Conservation (phyloP, 768 basidiomycete genomes). For the Rhodosporidiobolus sp. region DNA sequence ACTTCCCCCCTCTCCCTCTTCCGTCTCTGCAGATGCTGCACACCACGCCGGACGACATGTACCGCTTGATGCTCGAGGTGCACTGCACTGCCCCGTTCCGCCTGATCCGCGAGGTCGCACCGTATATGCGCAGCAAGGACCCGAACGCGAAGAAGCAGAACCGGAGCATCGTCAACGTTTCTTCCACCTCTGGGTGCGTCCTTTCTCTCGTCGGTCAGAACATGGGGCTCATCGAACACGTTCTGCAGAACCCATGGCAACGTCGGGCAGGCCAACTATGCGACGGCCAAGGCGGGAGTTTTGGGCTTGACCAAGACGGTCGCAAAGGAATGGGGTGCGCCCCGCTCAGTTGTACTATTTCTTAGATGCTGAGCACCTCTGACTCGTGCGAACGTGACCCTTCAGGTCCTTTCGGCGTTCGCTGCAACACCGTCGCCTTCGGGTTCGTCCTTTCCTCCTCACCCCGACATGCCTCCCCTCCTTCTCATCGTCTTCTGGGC, state of each 20-base stretch:
- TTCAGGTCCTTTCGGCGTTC: slow-evolving; percentile 66
- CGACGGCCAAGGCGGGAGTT: slow-evolving; percentile 55
- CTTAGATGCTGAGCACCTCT: too few species aligned
- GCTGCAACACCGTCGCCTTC: slow-evolving; percentile 74
- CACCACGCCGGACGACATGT: slow-evolving; percentile 70
- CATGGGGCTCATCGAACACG: slow-evolving; percentile 45
- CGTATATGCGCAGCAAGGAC: slow-evolving; percentile 77
- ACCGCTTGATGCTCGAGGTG: slow-evolving; percentile 75
- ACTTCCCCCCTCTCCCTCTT: background rate
- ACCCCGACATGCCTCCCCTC: background rate
- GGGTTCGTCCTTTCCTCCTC: background rate
- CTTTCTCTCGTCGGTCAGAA: background rate
- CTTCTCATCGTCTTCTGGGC: too few species aligned
- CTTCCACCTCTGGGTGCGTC: slow-evolving; percentile 55
- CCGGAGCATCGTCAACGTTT: slow-evolving; percentile 75
- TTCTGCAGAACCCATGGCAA: slow-evolving; percentile 85
- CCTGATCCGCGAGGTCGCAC: slow-evolving; percentile 76
- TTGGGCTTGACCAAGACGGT: slow-evolving; percentile 79
- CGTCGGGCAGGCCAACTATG: slow-evolving; percentile 60
- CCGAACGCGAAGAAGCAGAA: slow-evolving; percentile 55
- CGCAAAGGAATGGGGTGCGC: slow-evolving; percentile 72
- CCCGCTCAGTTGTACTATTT: background rate
- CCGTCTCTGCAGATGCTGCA: slow-evolving; percentile 67
- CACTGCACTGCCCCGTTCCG: slow-evolving; percentile 84
- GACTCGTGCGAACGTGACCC: too few species aligned